Evolutionary conservation across 805 yeast genomes (phyloP), one percentile per base, ranked within the genome.

Genomic region (Spencermartinsiella europaea): DNA sequence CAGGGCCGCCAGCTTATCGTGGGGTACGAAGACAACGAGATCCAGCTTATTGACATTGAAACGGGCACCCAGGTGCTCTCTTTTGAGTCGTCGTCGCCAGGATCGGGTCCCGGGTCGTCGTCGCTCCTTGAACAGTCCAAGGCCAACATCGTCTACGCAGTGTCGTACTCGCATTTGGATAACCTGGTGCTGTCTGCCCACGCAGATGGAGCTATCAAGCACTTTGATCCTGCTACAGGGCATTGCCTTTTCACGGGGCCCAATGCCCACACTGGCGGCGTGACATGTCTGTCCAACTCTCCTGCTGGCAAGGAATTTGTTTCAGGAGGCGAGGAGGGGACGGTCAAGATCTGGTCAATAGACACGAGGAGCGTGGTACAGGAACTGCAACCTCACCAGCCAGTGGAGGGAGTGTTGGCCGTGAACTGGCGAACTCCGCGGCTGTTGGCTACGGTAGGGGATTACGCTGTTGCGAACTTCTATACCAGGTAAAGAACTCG

Each of bases 21-120:
- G 5, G 56, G 56, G 10, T 56, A 45, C 37, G 53, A 51, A 19
- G 49, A 56, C 34, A 44, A 45, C 38, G 22, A 39, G 17, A 44
- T 56, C n/a, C 36, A 46, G 4, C 39, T 52, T 31, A 21, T 49
- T 16, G 58, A 56, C 15, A 25, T 25, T 12, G 31, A 25, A 25
- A 25, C 31, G 12, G 31, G 31, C 7, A 12, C 12, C 10, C 7
- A 25, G 31, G 10, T 25, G 12, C 12, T 25, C 10, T 25, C 31
- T 7, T 25, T 25, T 25, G 10, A 25, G 12, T 25, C 31, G 31
- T n/a, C n/a, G n/a, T n/a, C n/a, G n/a, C n/a, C n/a, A n/a, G n/a
- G n/a, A n/a, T n/a, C n/a, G n/a, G n/a, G n/a, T n/a, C n/a, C n/a
- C n/a, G 31, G 31, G 31, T 25, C 31, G 7, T 7, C 10, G 7